These are phyloP conservation scores for Lycium barbarum DNA, from an alignment of 257 asterid genomes.

Conservation along the genomic window DNA sequence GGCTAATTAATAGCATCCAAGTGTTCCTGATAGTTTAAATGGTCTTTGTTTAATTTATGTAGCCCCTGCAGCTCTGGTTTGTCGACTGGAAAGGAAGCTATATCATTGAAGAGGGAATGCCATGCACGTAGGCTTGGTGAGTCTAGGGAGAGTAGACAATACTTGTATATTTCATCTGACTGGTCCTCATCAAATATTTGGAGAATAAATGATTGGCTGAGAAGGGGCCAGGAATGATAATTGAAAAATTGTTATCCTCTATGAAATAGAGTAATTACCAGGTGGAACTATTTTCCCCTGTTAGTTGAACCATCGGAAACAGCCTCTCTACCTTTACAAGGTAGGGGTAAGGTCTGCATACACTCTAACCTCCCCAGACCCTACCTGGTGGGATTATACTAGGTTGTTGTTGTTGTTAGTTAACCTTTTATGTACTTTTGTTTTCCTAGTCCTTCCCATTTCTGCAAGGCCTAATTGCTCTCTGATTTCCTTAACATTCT, in stretches of 20 bases:
- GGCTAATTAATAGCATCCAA: not conserved
- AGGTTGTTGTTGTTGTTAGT: too few relatives aligned
- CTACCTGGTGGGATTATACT: too few relatives aligned
- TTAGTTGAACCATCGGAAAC: not conserved
- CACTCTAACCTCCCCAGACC: too few relatives aligned
- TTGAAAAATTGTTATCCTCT: not conserved
- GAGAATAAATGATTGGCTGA: not conserved
- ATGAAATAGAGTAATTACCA: not conserved
- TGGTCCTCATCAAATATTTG: not conserved
- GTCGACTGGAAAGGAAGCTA: conserved; percentile 67
- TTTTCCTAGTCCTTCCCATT: too few relatives aligned
- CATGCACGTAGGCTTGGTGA: conserved; percentile 77
- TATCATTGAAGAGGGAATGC: conserved; percentile 60
- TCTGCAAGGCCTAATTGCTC: not conserved
- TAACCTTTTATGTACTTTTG: too few relatives aligned
- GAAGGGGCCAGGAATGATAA: not conserved
- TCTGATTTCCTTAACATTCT: conserved; percentile 16
- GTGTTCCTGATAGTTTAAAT: not conserved
- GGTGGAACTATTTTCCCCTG: not conserved
- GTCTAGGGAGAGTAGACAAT: conserved; percentile 26
- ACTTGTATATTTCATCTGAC: not conserved
- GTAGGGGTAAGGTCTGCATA: too few relatives aligned
- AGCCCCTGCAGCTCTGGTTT: conserved; percentile 77
- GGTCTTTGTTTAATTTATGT: conserved; percentile 31
- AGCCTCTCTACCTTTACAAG: too few relatives aligned